Evolutionary conservation across 2,329 filamentous ascomycete species (phyloP).

Genomic region (Colletotrichum tropicale): DNA sequence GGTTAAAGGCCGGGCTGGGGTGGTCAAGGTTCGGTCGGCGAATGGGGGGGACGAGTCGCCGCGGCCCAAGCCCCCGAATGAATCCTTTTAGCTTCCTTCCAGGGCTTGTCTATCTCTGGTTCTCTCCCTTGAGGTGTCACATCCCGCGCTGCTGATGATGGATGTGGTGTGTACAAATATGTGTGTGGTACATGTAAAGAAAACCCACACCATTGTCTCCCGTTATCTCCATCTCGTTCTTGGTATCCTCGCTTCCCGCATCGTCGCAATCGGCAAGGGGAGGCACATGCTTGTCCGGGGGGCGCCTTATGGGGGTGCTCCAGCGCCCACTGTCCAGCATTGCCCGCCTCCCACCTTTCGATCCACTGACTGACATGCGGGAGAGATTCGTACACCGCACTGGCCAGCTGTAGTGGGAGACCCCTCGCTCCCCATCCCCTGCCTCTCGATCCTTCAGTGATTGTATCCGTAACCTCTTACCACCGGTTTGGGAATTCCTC

Average conservation of each 20-base stretch:
- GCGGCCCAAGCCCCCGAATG: neutral
- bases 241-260: neutral
- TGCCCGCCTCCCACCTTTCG: neutral
- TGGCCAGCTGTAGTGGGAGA: neutral
- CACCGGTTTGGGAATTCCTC: neutral
- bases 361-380: neutral
- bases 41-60: neutral
- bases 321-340: neutral
- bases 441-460: neutral
- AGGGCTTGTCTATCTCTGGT: neutral
- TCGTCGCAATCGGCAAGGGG: neutral
- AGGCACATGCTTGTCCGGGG: slow-evolving; percentile 7
- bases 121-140: neutral
- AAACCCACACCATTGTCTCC: neutral
- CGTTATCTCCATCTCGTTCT: neutral
- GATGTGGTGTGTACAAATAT: neutral
- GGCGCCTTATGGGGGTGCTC: neutral
- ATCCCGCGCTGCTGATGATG: neutral
- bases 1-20: neutral
- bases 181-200: neutral
- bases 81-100: neutral
- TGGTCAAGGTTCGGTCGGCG: neutral
- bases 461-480: neutral
- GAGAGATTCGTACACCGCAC: neutral
- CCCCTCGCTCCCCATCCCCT: neutral